Base-by-base conservation (phyloP, 305 asterid species). In the Fraxinus dipetala region DNA sequence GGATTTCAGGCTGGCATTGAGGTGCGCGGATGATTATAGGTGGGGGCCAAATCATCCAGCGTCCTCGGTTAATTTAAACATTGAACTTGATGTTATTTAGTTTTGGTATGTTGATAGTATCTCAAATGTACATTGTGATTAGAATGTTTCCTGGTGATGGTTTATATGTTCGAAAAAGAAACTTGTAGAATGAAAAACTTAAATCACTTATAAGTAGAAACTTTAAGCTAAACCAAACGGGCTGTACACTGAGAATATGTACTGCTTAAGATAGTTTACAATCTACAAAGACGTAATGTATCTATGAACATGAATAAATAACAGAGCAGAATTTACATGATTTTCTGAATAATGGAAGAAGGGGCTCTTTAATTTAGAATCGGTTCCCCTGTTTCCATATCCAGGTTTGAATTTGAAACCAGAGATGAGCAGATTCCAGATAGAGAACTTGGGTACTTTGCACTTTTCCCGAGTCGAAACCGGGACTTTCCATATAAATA, bases 351-450 rank as follows among this genome's bases (percentile, higher is more conserved):
- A 3, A 34, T 35, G 70, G 72, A 79, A 54, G 69, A 45, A 7
- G n/a, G 31, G 74, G 24, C 0, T 59, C 14, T 28, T 67, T 5
- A 28, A 28, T 51, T 72, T 10, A 67, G 67, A 72, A 22, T n/a
- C 36, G 31, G 63, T 78, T 16, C 31, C 18, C 36, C 34, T 28
- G 7, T 13, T 67, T 38, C 75, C 72, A 59, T 82, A 83, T 24
- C 75, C 81, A 61, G 92, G 5, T 34, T 34, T 34, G 36, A 34
- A 79, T 75, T 85, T 85, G 73, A 90, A 22, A 65, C 80, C 90
- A 81, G 89, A 87, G 63, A 51, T 45, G 20, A 92, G 79, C 90
- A 91, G 90, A 36, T 86, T 88, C 98, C 95, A 92, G 35, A 85
- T 70, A n/a, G 98, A 89, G 76, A 84, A 78, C 31, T 79, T 80